Evolutionary conservation across 2,329 filamentous ascomycete species (phyloP), one percentile per base, ranked within the genome.

Genomic region (Diaporthe helianthi): DNA sequence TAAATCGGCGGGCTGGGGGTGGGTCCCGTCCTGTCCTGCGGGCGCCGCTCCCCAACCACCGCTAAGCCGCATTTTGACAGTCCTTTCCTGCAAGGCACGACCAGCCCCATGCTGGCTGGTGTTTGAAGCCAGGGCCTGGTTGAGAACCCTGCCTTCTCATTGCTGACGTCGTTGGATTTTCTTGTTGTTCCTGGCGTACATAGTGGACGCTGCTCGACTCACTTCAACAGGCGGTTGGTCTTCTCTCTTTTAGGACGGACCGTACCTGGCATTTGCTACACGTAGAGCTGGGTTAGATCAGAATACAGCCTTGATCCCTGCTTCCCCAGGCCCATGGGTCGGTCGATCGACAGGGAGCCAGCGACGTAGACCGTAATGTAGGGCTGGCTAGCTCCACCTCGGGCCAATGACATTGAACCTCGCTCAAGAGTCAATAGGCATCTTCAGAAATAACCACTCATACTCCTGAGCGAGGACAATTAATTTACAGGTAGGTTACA

Each of bases 1-100:
- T 67, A 67, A 67, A 67, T 67, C 29, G 65, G 65, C 65, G 65
- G 55, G 67, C 67, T 69, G 67, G 65, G 60, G 61, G 52, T 58
- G 65, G 65, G 46, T 58, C 65, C 31, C 10, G 26, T 26, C 24
- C 24, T 26, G 4, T 55, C 31, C 26, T 55, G 52, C 33, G 31
- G 47, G 61, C 13, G 61, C 51, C 22, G 31, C 24, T 33, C 31
- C 52, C 65, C 65, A 67, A 67, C 65, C 65, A 67, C 65, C 65
- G 65, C 65, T 67, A 67, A 67, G 47, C 65, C 44, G 17, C 2
- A 58, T 66, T 67, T 44, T 51, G 65, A 58, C 6, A 6, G 38
- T n/a, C 36, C 15, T 44, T 15, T 61, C 26, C 58, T 63, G 58
- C 58, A 46, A 63, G 58, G 58, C 15, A 63, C 58, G 44, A 49